Evolutionary conservation across 305 asterid species (phyloP).

Genomic region (Galium porrigens): DNA sequence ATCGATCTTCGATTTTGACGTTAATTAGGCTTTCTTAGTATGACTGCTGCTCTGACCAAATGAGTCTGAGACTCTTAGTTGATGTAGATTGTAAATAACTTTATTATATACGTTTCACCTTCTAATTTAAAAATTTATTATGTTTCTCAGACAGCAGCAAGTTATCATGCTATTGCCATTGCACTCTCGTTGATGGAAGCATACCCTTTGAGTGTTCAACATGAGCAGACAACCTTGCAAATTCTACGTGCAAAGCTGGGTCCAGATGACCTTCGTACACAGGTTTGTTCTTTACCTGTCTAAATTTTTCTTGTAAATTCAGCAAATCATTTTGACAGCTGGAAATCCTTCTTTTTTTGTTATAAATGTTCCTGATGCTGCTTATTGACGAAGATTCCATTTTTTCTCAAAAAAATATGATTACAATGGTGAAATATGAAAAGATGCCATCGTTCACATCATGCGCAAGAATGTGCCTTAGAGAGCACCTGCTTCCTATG

Average conservation of each 20-base stretch:
- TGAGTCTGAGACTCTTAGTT: background rate
- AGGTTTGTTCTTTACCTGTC: conserved; percentile 32
- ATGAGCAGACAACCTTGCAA: conserved; percentile 90
- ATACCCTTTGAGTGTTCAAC: conserved; percentile 95
- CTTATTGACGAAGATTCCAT: background rate
- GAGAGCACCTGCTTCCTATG: background rate
- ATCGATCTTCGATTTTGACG: background rate
- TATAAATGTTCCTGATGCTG: background rate
- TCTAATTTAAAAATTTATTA: conserved; percentile 12
- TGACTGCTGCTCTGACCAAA: background rate
- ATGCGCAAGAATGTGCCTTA: background rate
- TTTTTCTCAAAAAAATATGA: background rate
- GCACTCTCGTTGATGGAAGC: conserved; percentile 99
- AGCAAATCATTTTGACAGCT: background rate
- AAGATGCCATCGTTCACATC: background rate
- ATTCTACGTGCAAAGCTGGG: conserved; percentile 91
- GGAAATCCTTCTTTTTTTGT: background rate
- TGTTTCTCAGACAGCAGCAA: conserved; percentile 79
- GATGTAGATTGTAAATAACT: background rate
- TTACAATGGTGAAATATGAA: conserved; percentile 1
- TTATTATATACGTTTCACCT: background rate
- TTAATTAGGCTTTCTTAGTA: conserved; percentile 2
- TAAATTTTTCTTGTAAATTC: background rate
- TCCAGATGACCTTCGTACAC: conserved; percentile 93
- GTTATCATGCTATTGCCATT: conserved; percentile 97